Evolutionary conservation across 169 alveolate species (phyloP).

Genomic region (Neospora caninum): DNA sequence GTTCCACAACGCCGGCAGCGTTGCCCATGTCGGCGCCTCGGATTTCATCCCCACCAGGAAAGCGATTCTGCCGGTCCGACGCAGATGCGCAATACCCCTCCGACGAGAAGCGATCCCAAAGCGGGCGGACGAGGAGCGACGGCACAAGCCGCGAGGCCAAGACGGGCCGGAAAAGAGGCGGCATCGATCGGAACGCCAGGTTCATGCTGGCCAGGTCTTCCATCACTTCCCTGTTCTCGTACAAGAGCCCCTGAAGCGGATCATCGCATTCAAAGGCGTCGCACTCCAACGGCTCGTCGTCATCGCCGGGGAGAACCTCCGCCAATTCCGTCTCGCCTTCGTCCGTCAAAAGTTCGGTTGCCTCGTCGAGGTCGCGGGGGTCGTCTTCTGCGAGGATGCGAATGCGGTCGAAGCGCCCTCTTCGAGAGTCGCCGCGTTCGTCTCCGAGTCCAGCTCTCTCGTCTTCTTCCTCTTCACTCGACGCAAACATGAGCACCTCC

Average conservation of each 20-base stretch:
- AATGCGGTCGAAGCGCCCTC: neutral
- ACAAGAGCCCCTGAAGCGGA: neutral
- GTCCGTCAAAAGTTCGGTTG: neutral
- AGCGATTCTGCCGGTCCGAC: no score
- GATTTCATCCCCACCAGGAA: no score
- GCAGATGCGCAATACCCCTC: no score
- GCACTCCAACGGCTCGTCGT: neutral
- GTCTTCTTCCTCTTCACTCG: neutral
- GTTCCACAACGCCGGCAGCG: no score
- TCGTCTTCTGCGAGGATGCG: neutral
- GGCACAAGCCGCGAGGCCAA: neutral
- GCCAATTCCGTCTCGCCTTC: neutral
- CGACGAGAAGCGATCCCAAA: no score
- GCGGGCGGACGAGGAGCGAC: neutral
- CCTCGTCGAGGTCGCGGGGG: neutral
- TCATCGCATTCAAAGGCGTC: neutral
- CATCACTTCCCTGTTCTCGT: neutral
- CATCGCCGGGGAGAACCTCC: neutral
- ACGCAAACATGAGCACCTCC: neutral
- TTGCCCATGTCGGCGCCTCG: no score
- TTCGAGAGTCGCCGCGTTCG: neutral
- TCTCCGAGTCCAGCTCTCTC: neutral
- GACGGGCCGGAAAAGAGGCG: neutral
- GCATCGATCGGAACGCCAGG: neutral
- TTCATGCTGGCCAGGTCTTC: neutral